Conservation (phyloP, 768 basidiomycete species). For the Pilatotrama ljubarskyi region DNA sequence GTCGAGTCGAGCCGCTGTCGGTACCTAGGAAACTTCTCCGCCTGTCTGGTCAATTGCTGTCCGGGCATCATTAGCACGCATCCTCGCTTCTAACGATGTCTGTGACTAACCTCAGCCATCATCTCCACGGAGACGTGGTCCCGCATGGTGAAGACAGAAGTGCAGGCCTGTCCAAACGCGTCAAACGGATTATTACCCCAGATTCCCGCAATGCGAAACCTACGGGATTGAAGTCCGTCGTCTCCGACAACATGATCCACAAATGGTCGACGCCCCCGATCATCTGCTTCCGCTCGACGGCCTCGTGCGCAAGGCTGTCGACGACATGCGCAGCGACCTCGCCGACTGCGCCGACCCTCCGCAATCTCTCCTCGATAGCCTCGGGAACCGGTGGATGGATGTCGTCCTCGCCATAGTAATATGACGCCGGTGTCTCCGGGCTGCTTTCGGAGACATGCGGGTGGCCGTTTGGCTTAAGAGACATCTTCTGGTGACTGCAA, state of each 20-base stretch:
- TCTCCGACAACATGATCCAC: constrained; percentile 24
- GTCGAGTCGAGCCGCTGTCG: constrained; percentile 20
- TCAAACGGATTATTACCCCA: not conserved
- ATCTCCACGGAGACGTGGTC: constrained; percentile 6
- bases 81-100: too few relatives aligned
- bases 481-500: not conserved
- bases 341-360: constrained; percentile 1
- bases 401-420: constrained; percentile 19
- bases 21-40: constrained; percentile 24
- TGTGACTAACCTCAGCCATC: constrained; percentile 1
- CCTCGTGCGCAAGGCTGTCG: constrained; percentile 18
- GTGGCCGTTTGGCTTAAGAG: not conserved
- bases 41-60: constrained; percentile 10
- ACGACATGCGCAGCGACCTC: constrained; percentile 3
- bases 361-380: constrained; percentile 19
- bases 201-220: not conserved
- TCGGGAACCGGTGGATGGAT: constrained; percentile 6
- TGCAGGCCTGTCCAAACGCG: constrained; percentile 11
- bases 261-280: constrained; percentile 29
- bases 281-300: constrained; percentile 19
- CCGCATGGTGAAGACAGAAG: constrained; percentile 8
- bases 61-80: not conserved
- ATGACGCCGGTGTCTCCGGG: constrained; percentile 17
- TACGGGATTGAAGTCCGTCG: constrained; percentile 28
- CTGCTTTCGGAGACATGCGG: not conserved